Evolutionary conservation across 768 basidiomycete species (phyloP), one percentile per base, ranked within the genome.

Genomic region (Boletus pseudopeckii): DNA sequence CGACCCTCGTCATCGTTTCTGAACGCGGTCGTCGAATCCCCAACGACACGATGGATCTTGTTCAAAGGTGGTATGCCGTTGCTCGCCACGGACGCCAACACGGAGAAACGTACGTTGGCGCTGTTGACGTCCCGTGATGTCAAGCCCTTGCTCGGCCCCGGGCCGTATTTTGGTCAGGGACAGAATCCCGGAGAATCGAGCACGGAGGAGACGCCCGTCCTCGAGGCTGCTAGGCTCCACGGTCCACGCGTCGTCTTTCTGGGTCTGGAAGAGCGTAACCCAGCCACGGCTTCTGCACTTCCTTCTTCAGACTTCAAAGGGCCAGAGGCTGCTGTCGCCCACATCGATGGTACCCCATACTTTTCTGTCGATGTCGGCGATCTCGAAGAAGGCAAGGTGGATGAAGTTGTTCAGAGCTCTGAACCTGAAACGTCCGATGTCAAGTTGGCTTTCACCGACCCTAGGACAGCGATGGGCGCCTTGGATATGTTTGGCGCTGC

Each of bases 331-430:
- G 78, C 82, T 1, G 70, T 83, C 3, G 72, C 76, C 46, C 82
- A 86, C 44, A 73, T 94, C 24, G 71, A 86, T 30, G 96, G 95
- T n/a, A 84, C 79, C 2, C 85, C 92, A 0, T 95, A 88, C 69
- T 98, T 97, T 67, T 78, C 92, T 0, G 58, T 97, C 55, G 93
- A 97, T 64, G 74, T 92, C 2, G 77, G 76, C 24, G 77, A 82
- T 50, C 68, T 80, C 20, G 76, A 75, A 6, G 50, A 83, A 41
- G 57, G 72, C 54, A 60, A 71, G 33, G 65, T 86, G 33, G 72
- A 78, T 9, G 69, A 70, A 14, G 65, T 79, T 7, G 64, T 81
- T 44, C 71, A 77, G 63, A 53, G 65, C 56, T 52, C 77, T 39
- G 59, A 76, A 58, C 61, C 60, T 2, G 66, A 61, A 44, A 72